phyloP scores from a whole-genome alignment of 2,329 filamentous ascomycete species.

The Alternaria dauci region DNA sequence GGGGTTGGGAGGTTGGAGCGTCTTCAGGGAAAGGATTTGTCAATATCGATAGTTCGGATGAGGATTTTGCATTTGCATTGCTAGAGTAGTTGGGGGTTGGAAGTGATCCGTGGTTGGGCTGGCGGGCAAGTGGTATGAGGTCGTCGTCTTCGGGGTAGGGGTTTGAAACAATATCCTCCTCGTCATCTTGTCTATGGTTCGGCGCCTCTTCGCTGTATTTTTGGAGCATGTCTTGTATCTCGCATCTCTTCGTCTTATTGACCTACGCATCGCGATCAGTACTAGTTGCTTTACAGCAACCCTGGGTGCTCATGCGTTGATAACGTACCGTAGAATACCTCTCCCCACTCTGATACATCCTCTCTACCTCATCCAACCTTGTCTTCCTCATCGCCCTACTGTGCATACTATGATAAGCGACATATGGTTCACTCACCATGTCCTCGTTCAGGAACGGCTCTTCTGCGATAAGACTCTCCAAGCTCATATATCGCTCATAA shows the following conservation, averaged over 20 bases:
- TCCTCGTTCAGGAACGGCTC: not conserved
- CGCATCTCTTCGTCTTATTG: not conserved
- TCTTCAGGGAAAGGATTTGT: constrained; percentile 5
- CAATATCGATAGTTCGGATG: not conserved
- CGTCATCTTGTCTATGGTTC: not conserved
- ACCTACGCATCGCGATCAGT: not conserved
- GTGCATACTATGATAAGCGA: constrained; percentile 1
- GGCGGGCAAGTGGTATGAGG: not conserved
- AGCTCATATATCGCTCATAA: not conserved
- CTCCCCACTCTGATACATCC: constrained; percentile 4
- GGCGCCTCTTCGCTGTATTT: not conserved
- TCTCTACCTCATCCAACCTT: not conserved
- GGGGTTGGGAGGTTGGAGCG: constrained; percentile 7
- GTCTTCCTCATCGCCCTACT: not conserved
- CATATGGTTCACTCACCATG: not conserved
- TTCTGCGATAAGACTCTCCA: not conserved
- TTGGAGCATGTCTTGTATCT: not conserved
- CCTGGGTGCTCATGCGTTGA: not conserved
- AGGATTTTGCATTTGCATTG: not conserved
- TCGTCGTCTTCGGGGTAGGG: constrained; percentile 12
- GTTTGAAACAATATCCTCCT: not conserved
- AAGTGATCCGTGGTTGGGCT: not conserved
- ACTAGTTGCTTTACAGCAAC: not conserved
- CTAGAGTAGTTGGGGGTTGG: not conserved
- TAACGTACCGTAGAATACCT: constrained; percentile 12